Percentiles rank a stretch among this genome's conserved stretches.
Evolutionary conservation across 1,284 basidiomycete genomes (phyloP).

Genomic region (Phylloporus sp.): DNA sequence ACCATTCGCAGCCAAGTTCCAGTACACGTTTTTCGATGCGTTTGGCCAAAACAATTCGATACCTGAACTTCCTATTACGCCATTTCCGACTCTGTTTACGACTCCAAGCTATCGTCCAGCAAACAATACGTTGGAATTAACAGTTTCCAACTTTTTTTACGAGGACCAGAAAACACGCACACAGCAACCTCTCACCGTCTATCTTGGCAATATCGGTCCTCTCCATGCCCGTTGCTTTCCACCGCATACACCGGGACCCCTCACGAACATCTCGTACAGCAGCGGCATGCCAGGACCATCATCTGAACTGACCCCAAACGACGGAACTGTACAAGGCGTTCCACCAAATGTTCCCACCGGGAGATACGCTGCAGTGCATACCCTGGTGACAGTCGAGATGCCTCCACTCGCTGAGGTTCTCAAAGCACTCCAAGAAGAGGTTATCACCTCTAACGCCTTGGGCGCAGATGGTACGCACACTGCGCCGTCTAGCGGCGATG

Average conservation of each 20-base stretch:
- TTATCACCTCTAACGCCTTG: constrained; percentile 50
- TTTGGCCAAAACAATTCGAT: constrained; percentile 79
- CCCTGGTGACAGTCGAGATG: constrained; percentile 81
- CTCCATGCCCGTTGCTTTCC: constrained; percentile 77
- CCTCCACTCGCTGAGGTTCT: constrained; percentile 75
- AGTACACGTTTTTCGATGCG: constrained; percentile 94
- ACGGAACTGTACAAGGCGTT: constrained; percentile 39
- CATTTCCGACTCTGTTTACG: constrained; percentile 87
- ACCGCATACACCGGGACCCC: constrained; percentile 67
- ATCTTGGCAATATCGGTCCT: constrained; percentile 89
- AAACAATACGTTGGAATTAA: constrained; percentile 81
- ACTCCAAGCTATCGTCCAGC: constrained; percentile 78
- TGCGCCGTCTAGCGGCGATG: constrained; percentile 33
- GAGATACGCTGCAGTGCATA: constrained; percentile 69
- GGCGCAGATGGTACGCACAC: constrained; percentile 47
- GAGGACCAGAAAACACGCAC: constrained; percentile 69
- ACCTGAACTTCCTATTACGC: constrained; percentile 83
- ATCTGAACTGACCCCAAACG: constrained; percentile 41
- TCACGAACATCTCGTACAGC: constrained; percentile 67
- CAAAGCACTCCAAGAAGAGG: constrained; percentile 76
- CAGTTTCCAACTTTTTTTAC: constrained; percentile 86
- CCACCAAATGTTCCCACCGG: constrained; percentile 40
- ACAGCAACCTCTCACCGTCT: constrained; percentile 82
- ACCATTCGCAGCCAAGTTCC: constrained; percentile 76
- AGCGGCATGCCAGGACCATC: constrained; percentile 46